Evolutionary conservation across 1,284 basidiomycete species (phyloP).

Genomic region (Sanghuangporus weigelae): DNA sequence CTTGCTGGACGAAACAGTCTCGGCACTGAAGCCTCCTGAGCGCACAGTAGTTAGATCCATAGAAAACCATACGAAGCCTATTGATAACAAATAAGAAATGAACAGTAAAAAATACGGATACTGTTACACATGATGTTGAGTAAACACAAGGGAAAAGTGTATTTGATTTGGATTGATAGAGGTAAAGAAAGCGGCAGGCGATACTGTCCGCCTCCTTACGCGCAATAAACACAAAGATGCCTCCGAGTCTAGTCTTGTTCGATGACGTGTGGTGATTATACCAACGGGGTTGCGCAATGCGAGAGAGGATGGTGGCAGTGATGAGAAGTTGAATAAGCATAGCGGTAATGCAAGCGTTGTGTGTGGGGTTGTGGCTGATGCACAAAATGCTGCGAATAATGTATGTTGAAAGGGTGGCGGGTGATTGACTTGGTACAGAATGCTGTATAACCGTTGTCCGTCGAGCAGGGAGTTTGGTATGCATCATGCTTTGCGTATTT

Average conservation of each 20-base stretch:
- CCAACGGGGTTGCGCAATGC: slow-evolving; percentile 1
- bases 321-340: neutral
- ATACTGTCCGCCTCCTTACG: slow-evolving; percentile 9
- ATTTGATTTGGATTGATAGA: neutral
- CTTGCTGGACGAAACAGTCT: too few species aligned
- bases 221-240: neutral
- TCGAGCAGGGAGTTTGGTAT: neutral
- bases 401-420: neutral
- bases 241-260: slow-evolving; percentile 11
- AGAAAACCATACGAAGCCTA: neutral
- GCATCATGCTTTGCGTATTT: neutral
- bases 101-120: slow-evolving; percentile 10
- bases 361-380: neutral
- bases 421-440: slow-evolving; percentile 3
- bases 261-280: slow-evolving; percentile 7
- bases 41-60: neutral
- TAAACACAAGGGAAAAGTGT: neutral
- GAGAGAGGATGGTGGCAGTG: neutral
- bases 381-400: neutral
- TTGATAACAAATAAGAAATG: slow-evolving; percentile 15
- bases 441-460: neutral
- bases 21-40: too few species aligned
- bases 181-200: neutral
- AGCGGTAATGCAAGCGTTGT: slow-evolving; percentile 5
- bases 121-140: slow-evolving; percentile 12